These are phyloP conservation scores for Penicillium sp. DNA, from an alignment of 2,329 filamentous ascomycete genomes.

Conservation along the genomic window DNA sequence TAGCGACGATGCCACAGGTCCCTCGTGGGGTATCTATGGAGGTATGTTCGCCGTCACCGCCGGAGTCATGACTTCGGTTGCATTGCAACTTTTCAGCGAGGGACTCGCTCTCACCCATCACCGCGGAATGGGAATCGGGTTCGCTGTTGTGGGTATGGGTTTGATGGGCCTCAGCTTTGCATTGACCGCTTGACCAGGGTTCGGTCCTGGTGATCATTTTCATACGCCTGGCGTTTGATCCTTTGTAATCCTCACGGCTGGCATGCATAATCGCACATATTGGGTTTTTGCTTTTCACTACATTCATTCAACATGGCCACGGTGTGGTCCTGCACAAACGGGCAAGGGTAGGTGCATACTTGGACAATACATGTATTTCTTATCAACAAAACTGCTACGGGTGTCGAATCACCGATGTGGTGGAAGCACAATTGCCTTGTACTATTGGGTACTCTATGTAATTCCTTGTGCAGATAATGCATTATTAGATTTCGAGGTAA, in stretches of 20 bases:
- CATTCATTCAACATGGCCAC: not conserved
- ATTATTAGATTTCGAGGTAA: not conserved
- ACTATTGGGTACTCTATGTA: not conserved
- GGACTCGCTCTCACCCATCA: conserved; percentile 69
- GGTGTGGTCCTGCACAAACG: not conserved
- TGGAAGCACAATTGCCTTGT: not conserved
- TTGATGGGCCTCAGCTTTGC: conserved; percentile 83
- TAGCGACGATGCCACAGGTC: conserved; percentile 32
- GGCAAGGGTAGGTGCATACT: not conserved
- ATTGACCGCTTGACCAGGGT: conserved; percentile 59
- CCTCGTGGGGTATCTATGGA: conserved; percentile 56
- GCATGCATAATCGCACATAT: conserved; percentile 1
- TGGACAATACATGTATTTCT: not conserved
- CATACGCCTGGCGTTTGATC: not conserved
- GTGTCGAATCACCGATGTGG: not conserved
- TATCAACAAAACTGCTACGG: not conserved
- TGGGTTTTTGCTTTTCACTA: not conserved
- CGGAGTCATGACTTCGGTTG: conserved; percentile 94
- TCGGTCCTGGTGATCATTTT: not conserved
- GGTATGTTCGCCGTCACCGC: conserved; percentile 82
- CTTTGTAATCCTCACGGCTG: not conserved
- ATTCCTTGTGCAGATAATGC: not conserved
- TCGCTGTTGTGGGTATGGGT: conserved; percentile 65
- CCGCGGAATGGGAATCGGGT: conserved; percentile 39
- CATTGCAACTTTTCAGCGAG: conserved; percentile 84